Conservation (phyloP, 306 rosid species). For the Cucumis sativus region DNA sequence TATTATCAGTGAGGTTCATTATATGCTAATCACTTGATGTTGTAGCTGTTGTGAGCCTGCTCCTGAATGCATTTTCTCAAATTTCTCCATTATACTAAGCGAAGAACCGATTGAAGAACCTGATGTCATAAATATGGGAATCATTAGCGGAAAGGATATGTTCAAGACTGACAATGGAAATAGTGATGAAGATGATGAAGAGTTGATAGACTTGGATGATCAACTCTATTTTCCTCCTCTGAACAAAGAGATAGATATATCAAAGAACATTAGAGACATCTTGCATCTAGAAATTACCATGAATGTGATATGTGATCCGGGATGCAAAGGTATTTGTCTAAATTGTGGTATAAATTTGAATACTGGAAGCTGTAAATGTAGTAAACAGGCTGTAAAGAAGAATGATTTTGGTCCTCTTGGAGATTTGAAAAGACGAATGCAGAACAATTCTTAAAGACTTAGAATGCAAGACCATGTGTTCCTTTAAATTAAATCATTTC, state of each 20-base stretch:
- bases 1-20: neutral
- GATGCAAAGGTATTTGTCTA: slow-evolving; percentile 73
- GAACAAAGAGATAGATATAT: slow-evolving; percentile 68
- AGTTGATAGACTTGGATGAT: slow-evolving; percentile 55
- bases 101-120: slow-evolving; percentile 65
- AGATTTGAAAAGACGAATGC: slow-evolving; percentile 54
- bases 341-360: slow-evolving; percentile 69
- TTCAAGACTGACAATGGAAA: slow-evolving; percentile 9
- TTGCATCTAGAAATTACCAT: slow-evolving; percentile 76
- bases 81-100: slow-evolving; percentile 55
- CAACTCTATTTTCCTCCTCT: slow-evolving; percentile 53
- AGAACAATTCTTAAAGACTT: slow-evolving; percentile 13
- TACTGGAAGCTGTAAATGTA: slow-evolving; percentile 50
- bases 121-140: slow-evolving; percentile 47
- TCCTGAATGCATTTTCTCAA: slow-evolving; percentile 58
- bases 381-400: slow-evolving; percentile 25
- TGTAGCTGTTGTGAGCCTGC: slow-evolving; percentile 69
- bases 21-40: neutral
- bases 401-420: slow-evolving; percentile 49
- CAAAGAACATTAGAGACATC: slow-evolving; percentile 76
- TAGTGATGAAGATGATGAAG: slow-evolving; percentile 31
- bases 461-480: neutral
- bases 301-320: slow-evolving; percentile 46
- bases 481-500: neutral
- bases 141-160: slow-evolving; percentile 38